phyloP scores from a whole-genome alignment of 371 early-diverging fungal genomes.

The Mortierella sp. region DNA sequence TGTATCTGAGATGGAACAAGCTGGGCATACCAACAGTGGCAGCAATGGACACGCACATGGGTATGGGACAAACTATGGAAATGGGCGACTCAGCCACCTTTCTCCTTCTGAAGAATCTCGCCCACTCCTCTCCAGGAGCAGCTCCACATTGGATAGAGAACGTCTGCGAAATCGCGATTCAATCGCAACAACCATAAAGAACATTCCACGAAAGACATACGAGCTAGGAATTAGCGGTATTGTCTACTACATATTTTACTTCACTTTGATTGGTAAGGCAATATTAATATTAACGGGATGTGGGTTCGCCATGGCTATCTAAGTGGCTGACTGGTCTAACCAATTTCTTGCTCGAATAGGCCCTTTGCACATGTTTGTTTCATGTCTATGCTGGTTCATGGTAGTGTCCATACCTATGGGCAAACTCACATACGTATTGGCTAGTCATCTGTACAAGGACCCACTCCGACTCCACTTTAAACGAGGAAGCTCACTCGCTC shows the following conservation, averaged over 20 bases:
- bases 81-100: conserved; percentile 39
- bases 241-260: conserved; percentile 68
- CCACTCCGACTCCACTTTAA: conserved; percentile 84
- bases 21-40: conserved; percentile 10
- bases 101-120: conserved; percentile 48
- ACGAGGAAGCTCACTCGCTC: conserved; percentile 63
- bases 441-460: conserved; percentile 78
- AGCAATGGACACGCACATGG: conserved; percentile 26
- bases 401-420: conserved; percentile 95
- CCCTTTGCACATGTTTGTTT: conserved; percentile 82
- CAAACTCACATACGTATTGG: conserved; percentile 83
- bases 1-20: conserved; percentile 10
- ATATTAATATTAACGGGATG: not conserved
- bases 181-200: conserved; percentile 21
- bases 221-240: conserved; percentile 72
- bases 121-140: conserved; percentile 45
- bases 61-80: conserved; percentile 11
- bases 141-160: conserved; percentile 44
- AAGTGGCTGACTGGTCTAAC: not conserved
- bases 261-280: conserved; percentile 63
- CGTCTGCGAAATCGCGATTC: conserved; percentile 12
- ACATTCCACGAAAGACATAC: conserved; percentile 31
- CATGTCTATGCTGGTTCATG: conserved; percentile 85
- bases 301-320: not conserved
- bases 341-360: conserved; percentile 52